A percentile compares a stretch with the other conserved stretches of the same genome.
phyloP scores from a whole-genome alignment of 176 grass and related monocot genomes.

The Pontederia crassipes region DNA sequence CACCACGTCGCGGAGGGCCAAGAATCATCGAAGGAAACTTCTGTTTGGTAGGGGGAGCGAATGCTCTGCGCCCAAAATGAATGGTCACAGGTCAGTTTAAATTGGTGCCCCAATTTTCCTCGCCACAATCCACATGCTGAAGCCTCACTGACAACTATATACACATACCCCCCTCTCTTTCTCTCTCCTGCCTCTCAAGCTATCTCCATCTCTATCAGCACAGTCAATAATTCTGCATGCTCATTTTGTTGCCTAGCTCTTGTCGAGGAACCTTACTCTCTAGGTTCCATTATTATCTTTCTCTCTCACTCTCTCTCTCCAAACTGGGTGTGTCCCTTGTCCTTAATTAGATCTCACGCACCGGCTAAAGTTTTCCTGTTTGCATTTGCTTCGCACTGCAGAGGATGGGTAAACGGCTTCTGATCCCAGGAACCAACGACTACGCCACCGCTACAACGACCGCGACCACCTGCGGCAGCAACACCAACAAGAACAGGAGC shows the following conservation, averaged over 20 bases:
- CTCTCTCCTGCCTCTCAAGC: neutral
- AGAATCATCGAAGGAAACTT: too few species aligned
- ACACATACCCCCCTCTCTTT: neutral
- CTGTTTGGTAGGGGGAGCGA: too few species aligned
- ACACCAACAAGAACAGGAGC: neutral
- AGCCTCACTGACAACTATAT: neutral
- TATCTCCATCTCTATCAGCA: neutral
- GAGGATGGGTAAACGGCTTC: constrained; percentile 8
- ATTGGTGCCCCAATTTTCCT: neutral
- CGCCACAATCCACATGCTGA: constrained; percentile 2
- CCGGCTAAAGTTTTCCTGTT: too few species aligned
- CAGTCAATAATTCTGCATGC: constrained; percentile 22
- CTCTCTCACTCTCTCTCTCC: constrained; percentile 3
- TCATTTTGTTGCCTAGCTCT: constrained; percentile 24
- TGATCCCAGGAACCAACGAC: neutral
- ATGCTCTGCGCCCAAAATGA: too few species aligned
- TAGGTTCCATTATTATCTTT: constrained; percentile 4
- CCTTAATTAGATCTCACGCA: neutral
- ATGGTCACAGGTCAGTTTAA: neutral
- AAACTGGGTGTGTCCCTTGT: neutral
- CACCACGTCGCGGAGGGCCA: too few species aligned
- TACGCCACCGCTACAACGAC: neutral
- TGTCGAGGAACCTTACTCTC: constrained; percentile 17
- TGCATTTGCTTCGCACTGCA: neutral
- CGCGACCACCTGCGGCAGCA: neutral